Evolutionary conservation across 441 rosid genomes (phyloP), one percentile per base, ranked within the genome.

Genomic region (Jatropha multifida): DNA sequence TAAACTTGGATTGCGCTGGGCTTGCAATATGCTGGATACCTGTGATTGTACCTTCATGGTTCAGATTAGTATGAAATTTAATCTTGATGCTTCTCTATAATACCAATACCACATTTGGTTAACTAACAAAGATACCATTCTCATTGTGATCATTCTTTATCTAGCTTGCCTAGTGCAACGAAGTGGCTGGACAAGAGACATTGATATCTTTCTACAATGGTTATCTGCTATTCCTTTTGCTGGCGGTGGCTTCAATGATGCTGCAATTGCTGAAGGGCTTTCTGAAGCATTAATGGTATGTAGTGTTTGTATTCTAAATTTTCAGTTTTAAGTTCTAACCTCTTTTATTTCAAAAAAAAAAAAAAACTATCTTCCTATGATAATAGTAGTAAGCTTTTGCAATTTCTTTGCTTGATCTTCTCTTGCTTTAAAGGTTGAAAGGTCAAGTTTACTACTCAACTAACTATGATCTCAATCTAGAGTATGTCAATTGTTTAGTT

Each of bases 181-280:
- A 62, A 92, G 89, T 83, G 98, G 96, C 78, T 92, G 99, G 99
- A 94, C 98, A 76, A 91, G 81, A 81, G 90, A 96, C 82, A 91
- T 89, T 77, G 94, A 90, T 75, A 77, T 83, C 72, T 96, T 96
- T 84, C 77, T 92, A 81, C 88, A 90, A 3, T 94, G 97, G 97
- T 90, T 96, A 65, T 86, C 85, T 37, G 86, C 89, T 62, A 78
- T 96, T 67, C 90, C 92, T 23, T 94, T 94, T 85, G 78, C 86
- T 72, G 97, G 97, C 79, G 97, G 97, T 79, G 98, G 98, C 84
- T 96, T 94, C 82, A 86, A 79, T 77, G 96, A 96, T 77, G 98
- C 88, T 81, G 99, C 98, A 41, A 92, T 95, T 81, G 99, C 99
- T 3, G 98, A 96, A 87, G 98, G 99, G 74, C 97, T 96, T 74